A percentile compares a stretch with the other conserved stretches of the same genome.
These are phyloP conservation scores for Chaetomium tenue DNA, from an alignment of 495 filamentous ascomycete genomes.

Conservation along the genomic window DNA sequence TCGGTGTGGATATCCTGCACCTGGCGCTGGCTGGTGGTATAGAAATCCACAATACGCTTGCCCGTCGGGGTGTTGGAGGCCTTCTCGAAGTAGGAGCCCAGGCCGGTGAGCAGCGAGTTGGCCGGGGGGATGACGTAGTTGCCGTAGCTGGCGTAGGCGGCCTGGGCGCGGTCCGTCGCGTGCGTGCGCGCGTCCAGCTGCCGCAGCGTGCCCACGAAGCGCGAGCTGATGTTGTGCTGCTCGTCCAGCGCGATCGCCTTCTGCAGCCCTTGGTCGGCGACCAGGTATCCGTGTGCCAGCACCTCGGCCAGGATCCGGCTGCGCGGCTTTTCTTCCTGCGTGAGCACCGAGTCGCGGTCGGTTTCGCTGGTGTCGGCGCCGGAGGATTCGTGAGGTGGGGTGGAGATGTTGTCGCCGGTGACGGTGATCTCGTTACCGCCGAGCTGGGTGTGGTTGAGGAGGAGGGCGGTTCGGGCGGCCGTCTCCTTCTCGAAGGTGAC, in stretches of 20 bases:
- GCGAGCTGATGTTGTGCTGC: slow-evolving; percentile 78
- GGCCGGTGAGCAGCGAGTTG: slow-evolving; percentile 58
- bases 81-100: slow-evolving; percentile 84
- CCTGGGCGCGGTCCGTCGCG: slow-evolving; percentile 72
- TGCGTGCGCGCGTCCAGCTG: slow-evolving; percentile 80
- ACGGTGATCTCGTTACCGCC: slow-evolving; percentile 79
- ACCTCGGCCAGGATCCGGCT: slow-evolving; percentile 93
- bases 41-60: slow-evolving; percentile 81
- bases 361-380: slow-evolving; percentile 45
- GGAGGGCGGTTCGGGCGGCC: slow-evolving; percentile 91
- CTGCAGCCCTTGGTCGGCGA: slow-evolving; percentile 82
- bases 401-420: slow-evolving; percentile 58
- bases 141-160: slow-evolving; percentile 71
- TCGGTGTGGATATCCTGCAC: slow-evolving; percentile 90
- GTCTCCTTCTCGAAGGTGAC: slow-evolving; percentile 96
- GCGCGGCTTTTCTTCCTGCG: slow-evolving; percentile 93
- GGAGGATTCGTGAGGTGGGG: slow-evolving; percentile 34
- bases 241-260: slow-evolving; percentile 83
- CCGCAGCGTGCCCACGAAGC: slow-evolving; percentile 69
- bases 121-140: slow-evolving; percentile 61
- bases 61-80: slow-evolving; percentile 81
- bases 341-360: slow-evolving; percentile 61
- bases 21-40: slow-evolving; percentile 75
- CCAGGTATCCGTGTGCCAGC: slow-evolving; percentile 85
- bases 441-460: slow-evolving; percentile 93